Conservation (phyloP, 345 rosid genomes). For the Turritis glabra region DNA sequence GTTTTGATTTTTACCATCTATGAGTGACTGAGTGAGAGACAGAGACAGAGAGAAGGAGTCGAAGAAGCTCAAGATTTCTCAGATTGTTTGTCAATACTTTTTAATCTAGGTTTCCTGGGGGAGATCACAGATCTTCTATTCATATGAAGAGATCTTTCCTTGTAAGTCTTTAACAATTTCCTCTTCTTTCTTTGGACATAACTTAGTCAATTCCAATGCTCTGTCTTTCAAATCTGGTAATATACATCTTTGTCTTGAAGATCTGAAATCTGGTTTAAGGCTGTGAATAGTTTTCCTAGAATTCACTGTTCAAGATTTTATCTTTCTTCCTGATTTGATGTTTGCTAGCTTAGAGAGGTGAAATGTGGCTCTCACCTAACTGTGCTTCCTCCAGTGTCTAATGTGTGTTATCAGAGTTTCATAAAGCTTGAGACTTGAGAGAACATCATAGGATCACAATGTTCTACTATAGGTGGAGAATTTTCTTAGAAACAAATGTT, state of each 20-base stretch:
- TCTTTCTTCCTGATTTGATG: constrained; percentile 21
- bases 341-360: constrained; percentile 8
- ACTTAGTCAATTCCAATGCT: neutral
- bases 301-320: neutral
- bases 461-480: constrained; percentile 5
- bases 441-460: constrained; percentile 17
- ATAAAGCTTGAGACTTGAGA: constrained; percentile 3
- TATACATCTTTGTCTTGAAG: constrained; percentile 18
- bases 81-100: constrained; percentile 4
- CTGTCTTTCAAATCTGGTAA: constrained; percentile 17
- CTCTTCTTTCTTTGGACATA: constrained; percentile 3
- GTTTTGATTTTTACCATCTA: constrained; percentile 25
- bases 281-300: neutral
- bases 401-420: constrained; percentile 24
- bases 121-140: constrained; percentile 57
- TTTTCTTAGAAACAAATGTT: neutral
- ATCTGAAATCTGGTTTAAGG: constrained; percentile 18
- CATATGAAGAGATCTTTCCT: constrained; percentile 84
- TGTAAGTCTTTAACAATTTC: constrained; percentile 49
- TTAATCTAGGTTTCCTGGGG: constrained; percentile 14
- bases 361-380: constrained; percentile 11
- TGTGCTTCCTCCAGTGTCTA: neutral
- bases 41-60: constrained; percentile 7
- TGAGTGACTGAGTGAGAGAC: constrained; percentile 7
- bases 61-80: neutral